Evolutionary conservation across 2,329 filamentous ascomycete genomes (phyloP).

Genomic region (Lasiodiplodia sp.): DNA sequence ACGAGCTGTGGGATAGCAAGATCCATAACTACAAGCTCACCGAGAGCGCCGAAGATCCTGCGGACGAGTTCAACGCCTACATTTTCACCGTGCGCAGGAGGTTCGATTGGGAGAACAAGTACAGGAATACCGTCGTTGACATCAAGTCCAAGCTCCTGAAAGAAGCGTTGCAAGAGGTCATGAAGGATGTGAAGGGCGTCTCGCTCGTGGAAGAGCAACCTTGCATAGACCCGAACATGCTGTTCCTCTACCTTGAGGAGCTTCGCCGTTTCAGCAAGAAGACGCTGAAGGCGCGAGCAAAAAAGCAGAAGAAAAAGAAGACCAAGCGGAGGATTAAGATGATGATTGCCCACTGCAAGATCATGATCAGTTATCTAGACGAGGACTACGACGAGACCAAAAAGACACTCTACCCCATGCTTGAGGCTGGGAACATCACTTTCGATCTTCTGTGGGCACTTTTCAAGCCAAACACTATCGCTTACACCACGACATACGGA

Average conservation of each 20-base stretch:
- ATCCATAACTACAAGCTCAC: conserved; percentile 72
- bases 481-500: conserved; percentile 78
- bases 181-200: conserved; percentile 79
- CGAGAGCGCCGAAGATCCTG: conserved; percentile 70
- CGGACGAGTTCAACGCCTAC: conserved; percentile 76
- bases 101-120: conserved; percentile 87
- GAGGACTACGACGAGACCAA: conserved; percentile 81
- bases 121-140: conserved; percentile 76
- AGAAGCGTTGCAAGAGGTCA: conserved; percentile 72
- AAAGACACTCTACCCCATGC: conserved; percentile 79
- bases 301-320: conserved; percentile 68
- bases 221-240: conserved; percentile 59
- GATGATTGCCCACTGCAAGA: conserved; percentile 71
- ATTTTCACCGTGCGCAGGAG: conserved; percentile 82
- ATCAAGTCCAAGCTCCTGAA: conserved; percentile 84
- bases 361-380: conserved; percentile 78
- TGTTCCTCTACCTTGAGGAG: conserved; percentile 75
- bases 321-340: conserved; percentile 63
- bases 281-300: conserved; percentile 66
- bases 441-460: conserved; percentile 89
- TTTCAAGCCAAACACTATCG: conserved; percentile 85
- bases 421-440: conserved; percentile 83
- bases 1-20: conserved; percentile 65
- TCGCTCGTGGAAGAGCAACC: conserved; percentile 83
- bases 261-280: conserved; percentile 68